These are phyloP conservation scores for Cutaneotrichosporon cyanovorans DNA, from an alignment of 1,284 basidiomycete genomes.

Conservation along the genomic window DNA sequence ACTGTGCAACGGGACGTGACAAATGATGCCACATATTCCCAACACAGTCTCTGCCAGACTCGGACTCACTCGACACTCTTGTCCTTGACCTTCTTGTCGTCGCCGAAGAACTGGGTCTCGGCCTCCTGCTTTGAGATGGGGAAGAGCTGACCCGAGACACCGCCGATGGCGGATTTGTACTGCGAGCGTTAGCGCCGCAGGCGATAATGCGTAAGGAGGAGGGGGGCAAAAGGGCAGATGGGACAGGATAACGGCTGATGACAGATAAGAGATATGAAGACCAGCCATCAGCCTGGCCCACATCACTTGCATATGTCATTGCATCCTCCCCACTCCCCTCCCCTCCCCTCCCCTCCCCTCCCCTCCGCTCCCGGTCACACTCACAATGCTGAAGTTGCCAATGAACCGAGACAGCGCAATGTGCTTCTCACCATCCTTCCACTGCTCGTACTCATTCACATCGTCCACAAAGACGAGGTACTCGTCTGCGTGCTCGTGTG, in stretches of 20 bases:
- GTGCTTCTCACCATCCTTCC: conserved; percentile 39
- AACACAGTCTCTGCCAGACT: too few species aligned
- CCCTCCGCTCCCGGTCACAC: conserved; percentile 7
- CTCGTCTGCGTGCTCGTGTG: conserved; percentile 38
- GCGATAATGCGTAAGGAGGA: too few species aligned
- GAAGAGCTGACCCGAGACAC: conserved; percentile 36
- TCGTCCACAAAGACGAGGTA: conserved; percentile 42
- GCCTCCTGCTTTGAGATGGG: conserved; percentile 39
- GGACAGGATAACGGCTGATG: too few species aligned
- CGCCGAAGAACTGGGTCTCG: conserved; percentile 40
- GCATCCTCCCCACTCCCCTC: too few species aligned
- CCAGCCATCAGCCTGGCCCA: too few species aligned
- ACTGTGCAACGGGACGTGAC: too few species aligned
- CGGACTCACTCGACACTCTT: conserved; percentile 42
- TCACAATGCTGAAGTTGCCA: conserved; percentile 39
- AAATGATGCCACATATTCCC: too few species aligned
- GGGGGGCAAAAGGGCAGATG: neutral
- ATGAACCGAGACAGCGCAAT: conserved; percentile 40
- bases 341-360: too few species aligned
- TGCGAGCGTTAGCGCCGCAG: conserved; percentile 8
- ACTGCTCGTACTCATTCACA: conserved; percentile 31
- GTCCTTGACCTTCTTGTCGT: conserved; percentile 41
- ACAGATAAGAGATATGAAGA: too few species aligned
- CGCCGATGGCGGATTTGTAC: conserved; percentile 37
- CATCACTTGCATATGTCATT: too few species aligned